Evolutionary conservation across 768 basidiomycete species (phyloP).

Genomic region (Kondoa malvinella): DNA sequence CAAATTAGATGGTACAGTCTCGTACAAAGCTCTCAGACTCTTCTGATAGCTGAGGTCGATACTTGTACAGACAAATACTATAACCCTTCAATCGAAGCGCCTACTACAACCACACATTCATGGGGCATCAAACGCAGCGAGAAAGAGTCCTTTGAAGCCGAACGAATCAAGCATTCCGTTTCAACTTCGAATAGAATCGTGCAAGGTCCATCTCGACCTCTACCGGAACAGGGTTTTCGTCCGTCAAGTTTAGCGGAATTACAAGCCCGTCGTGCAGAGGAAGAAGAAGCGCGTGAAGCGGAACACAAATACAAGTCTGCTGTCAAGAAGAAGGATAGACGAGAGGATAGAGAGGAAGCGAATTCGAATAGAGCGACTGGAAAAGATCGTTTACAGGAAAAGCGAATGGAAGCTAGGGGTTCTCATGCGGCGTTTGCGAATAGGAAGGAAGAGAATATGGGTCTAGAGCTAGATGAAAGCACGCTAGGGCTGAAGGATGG

Average conservation of each 20-base stretch:
- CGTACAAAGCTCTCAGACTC: not conserved
- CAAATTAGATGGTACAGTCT: conserved; percentile 1
- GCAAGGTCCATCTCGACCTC: not conserved
- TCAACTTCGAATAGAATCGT: not conserved
- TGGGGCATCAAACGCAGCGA: not conserved
- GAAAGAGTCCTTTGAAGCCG: not conserved
- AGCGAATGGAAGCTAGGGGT: not conserved
- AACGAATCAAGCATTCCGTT: not conserved
- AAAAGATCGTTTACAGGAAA: not conserved
- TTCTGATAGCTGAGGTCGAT: not conserved
- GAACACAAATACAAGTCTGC: not conserved
- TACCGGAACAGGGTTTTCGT: too few relatives aligned
- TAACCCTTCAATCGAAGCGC: not conserved
- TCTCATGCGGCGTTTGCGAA: not conserved
- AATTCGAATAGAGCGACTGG: not conserved
- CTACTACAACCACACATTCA: not conserved
- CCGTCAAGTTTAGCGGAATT: not conserved
- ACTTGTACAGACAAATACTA: not conserved
- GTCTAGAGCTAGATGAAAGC: not conserved
- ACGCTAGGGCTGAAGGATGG: not conserved
- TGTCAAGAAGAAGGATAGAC: not conserved
- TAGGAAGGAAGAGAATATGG: conserved; percentile 1
- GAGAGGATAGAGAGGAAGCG: conserved; percentile 6
- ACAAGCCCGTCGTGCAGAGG: not conserved
- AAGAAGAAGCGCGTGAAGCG: not conserved